phyloP scores from a whole-genome alignment of 2,329 filamentous ascomycete genomes.

The Ophiognomonia clavigignenti-juglandacearum region DNA sequence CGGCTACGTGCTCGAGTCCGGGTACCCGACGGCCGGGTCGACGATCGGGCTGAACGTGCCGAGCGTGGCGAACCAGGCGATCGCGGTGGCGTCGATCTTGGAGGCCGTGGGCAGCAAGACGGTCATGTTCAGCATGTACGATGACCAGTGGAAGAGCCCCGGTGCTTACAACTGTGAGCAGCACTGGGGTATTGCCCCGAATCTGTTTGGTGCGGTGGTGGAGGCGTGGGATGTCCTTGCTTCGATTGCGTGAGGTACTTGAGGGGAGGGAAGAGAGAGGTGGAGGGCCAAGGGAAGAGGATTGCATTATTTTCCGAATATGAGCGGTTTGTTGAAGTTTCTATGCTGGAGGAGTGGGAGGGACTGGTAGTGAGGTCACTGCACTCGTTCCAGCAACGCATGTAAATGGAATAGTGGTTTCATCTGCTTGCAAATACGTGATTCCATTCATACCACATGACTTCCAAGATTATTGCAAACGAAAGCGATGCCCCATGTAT shows the following conservation, averaged over 20 bases:
- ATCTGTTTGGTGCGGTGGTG: constrained; percentile 35
- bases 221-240: constrained; percentile 5
- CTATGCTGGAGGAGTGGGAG: too few species aligned
- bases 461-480: too few species aligned
- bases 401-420: too few species aligned
- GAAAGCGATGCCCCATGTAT: too few species aligned
- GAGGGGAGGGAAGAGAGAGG: not conserved
- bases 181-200: constrained; percentile 63
- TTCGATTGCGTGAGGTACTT: not conserved
- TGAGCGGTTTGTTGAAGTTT: too few species aligned
- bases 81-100: constrained; percentile 69
- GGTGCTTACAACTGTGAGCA: constrained; percentile 71
- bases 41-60: constrained; percentile 71
- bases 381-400: too few species aligned
- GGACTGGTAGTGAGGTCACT: too few species aligned
- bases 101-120: constrained; percentile 60
- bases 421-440: too few species aligned
- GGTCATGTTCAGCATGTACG: constrained; percentile 75
- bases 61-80: constrained; percentile 59
- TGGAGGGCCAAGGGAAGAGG: too few species aligned
- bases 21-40: constrained; percentile 72
- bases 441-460: too few species aligned
- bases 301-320: too few species aligned
- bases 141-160: constrained; percentile 77
- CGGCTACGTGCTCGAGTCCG: constrained; percentile 82